Evolutionary conservation across 306 rosid species (phyloP).

Genomic region (Cucurbita ficifolia): DNA sequence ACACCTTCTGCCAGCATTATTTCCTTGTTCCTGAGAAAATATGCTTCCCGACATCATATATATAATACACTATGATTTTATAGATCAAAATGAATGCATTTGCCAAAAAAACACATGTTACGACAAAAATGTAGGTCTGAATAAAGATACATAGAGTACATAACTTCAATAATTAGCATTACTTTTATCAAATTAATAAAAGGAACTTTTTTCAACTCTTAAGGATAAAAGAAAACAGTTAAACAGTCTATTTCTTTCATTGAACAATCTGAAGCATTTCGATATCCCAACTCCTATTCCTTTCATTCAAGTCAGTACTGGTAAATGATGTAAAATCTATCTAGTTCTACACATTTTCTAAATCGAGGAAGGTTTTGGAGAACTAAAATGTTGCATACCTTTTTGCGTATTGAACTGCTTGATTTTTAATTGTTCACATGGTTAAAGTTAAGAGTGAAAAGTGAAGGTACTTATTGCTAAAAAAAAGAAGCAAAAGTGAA

Average conservation of each 20-base stretch:
- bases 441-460: background rate
- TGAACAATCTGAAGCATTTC: background rate
- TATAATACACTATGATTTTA: background rate
- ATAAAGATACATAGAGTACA: background rate
- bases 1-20: conserved; percentile 56
- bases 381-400: background rate
- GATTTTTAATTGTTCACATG: background rate
- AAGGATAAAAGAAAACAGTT: background rate
- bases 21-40: conserved; percentile 66
- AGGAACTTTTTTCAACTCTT: background rate
- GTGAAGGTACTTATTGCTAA: background rate
- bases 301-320: background rate
- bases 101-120: background rate
- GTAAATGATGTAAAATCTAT: background rate
- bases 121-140: background rate
- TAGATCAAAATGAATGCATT: background rate
- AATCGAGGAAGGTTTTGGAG: background rate
- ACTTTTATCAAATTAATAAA: background rate
- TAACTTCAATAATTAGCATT: background rate
- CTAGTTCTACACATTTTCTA: background rate
- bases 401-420: background rate
- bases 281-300: background rate
- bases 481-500: background rate
- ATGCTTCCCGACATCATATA: background rate
- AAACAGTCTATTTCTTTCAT: no score